Conservation (phyloP, 306 rosid species). For the Quercus bicolor region DNA sequence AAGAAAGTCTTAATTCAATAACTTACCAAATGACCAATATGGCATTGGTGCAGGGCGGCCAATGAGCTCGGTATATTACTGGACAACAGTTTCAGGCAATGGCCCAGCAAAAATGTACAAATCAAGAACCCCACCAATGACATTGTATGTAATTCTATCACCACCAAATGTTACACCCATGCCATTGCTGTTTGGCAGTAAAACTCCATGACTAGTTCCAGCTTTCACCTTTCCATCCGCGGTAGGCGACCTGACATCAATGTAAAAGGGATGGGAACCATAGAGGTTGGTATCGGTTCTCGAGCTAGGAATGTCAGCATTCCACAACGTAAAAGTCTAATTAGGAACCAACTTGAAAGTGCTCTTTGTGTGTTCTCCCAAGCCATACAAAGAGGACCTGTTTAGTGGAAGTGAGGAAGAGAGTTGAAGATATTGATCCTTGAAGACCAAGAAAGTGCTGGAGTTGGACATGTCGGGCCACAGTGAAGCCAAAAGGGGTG, state of each 20-base stretch:
- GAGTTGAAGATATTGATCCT: slow-evolving; percentile 70
- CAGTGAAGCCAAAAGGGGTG: slow-evolving; percentile 66
- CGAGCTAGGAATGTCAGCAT: slow-evolving; percentile 42
- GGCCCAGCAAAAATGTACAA: slow-evolving; percentile 69
- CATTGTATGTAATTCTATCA: slow-evolving; percentile 59
- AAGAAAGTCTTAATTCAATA: too few relatives aligned
- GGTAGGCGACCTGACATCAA: slow-evolving; percentile 54
- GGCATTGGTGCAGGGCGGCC: too few relatives aligned
- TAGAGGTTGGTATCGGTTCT: slow-evolving; percentile 58
- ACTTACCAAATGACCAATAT: too few relatives aligned
- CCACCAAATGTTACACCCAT: slow-evolving; percentile 68
- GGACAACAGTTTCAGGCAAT: slow-evolving; percentile 53
- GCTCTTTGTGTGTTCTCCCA: slow-evolving; percentile 67
- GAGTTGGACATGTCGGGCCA: not conserved
- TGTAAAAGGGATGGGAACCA: slow-evolving; percentile 85
- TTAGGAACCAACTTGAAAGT: slow-evolving; percentile 54
- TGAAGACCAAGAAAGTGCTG: slow-evolving; percentile 49
- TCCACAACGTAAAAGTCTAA: slow-evolving; percentile 60
- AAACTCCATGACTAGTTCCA: slow-evolving; percentile 51
- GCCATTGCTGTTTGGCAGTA: slow-evolving; percentile 71
- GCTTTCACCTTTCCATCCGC: slow-evolving; percentile 35
- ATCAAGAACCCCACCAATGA: slow-evolving; percentile 73
- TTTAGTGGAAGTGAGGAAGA: slow-evolving; percentile 1
- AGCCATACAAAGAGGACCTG: too few relatives aligned
- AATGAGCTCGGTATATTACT: too few relatives aligned